Conservation (phyloP, 2,329 filamentous ascomycete genomes). For the Aspergillus versicolor region DNA sequence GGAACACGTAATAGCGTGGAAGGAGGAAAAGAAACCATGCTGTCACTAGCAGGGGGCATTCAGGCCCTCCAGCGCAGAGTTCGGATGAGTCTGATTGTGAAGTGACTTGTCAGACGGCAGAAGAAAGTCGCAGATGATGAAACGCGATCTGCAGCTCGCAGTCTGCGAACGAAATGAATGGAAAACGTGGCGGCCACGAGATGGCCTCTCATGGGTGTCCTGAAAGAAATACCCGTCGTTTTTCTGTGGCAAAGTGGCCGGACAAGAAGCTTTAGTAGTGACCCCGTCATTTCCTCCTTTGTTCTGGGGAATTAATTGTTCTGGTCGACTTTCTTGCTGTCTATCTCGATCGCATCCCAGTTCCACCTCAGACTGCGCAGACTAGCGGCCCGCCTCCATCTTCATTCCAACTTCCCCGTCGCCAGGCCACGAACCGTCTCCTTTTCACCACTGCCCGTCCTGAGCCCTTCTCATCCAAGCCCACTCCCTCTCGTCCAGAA, state of each 20-base stretch:
- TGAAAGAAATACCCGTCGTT: background rate
- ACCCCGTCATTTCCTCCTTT: background rate
- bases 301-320: background rate
- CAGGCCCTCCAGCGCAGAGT: background rate
- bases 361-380: background rate
- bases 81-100: background rate
- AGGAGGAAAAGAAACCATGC: slow-evolving; percentile 1
- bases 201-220: slow-evolving; percentile 1
- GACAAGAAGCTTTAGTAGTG: background rate
- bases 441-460: slow-evolving; percentile 1
- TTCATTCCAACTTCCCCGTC: background rate
- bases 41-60: background rate
- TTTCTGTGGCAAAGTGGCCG: background rate
- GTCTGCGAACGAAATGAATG: slow-evolving; percentile 1
- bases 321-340: background rate
- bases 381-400: slow-evolving; percentile 12
- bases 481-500: background rate
- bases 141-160: slow-evolving; percentile 12
- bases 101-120: slow-evolving; percentile 1
- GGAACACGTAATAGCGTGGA: background rate
- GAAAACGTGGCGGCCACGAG: slow-evolving; percentile 38
- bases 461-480: background rate
- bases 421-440: slow-evolving; percentile 3
- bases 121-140: background rate
- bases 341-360: background rate